Percentiles rank a stretch among this genome's conserved stretches.
Conservation (phyloP, 495 filamentous ascomycete species). For the Talaromyces proteolyticus region DNA sequence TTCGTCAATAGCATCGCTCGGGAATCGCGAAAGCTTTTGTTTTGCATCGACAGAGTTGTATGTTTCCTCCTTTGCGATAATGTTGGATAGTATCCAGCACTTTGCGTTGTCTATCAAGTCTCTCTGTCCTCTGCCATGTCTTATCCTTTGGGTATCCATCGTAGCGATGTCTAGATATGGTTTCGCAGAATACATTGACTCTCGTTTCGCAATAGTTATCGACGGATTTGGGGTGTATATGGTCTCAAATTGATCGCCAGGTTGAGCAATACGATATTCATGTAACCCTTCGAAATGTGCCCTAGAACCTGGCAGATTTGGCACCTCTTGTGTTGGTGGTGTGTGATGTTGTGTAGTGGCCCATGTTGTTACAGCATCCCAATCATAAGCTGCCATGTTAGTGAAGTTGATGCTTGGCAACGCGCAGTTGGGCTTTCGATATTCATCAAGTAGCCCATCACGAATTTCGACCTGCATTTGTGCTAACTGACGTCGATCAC, state of each 20-base stretch:
- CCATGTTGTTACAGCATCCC: constrained; percentile 73
- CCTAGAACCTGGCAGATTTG: constrained; percentile 46
- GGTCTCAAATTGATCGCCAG: constrained; percentile 24
- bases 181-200: constrained; percentile 25
- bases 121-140: too few species aligned
- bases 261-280: constrained; percentile 37
- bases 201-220: constrained; percentile 26
- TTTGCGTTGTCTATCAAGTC: too few species aligned
- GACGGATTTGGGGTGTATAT: constrained; percentile 31
- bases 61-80: constrained; percentile 42
- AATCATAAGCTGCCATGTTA: constrained; percentile 68
- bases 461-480: constrained; percentile 75
- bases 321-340: constrained; percentile 28
- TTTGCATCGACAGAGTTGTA: constrained; percentile 39
- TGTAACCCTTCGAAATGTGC: constrained; percentile 44
- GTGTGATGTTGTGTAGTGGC: constrained; percentile 44
- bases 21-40: constrained; percentile 34
- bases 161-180: constrained; percentile 23
- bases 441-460: constrained; percentile 67
- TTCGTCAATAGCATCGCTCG: constrained; percentile 41
- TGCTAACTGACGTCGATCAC: constrained; percentile 55
- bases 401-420: constrained; percentile 68
- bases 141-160: constrained; percentile 6
- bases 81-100: constrained; percentile 57
- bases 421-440: constrained; percentile 49